Evolutionary conservation across 768 basidiomycete species (phyloP), one percentile per base, ranked within the genome.

Genomic region (Amanita rubescens): DNA sequence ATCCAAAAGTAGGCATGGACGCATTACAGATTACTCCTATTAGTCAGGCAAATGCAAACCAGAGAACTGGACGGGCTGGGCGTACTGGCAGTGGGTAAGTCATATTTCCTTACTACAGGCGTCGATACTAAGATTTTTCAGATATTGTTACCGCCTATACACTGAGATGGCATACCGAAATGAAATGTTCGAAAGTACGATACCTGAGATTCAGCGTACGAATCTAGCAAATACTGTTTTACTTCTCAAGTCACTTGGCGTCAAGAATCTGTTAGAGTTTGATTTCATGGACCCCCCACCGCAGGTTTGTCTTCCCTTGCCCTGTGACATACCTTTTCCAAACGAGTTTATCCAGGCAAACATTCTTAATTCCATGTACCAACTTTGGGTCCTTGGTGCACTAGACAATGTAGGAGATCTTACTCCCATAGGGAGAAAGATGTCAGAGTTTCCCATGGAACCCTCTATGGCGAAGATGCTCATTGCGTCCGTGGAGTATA

Each of bases 251-350:
- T 94, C 94, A 3, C 76, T 99, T 5, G 95, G 96, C 9, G 96
- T 99, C 38, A 96, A 96, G 74, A 93, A 98, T 65, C 70, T 97
- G 38, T 78, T 99, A 19, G 95, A 99, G 69, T 99, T 98, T 63
- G 95, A 98, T 69, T 99, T 99, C 65, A 98, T 99, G 96, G 96
- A 99, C 66, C 96, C 96, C n/a, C 96, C 96, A 19, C 96, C 96
- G n/a, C 94, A 95, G 78, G 90, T 86, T 60, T 51, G 67, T 59
- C 44, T 17, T 45, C 22, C 48, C 11, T 24, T 27, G 17, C 15
- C 24, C 20, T 38, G 14, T 32, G n/a, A 38, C 6, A 19, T 30
- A 1, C 1, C 19, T 47, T 17, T 3, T 15, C 25, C 19, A 14
- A 53, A 43, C 22, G 20, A 38, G 63, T 15, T 57, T 30, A 37